phyloP scores from a whole-genome alignment of 2,329 filamentous ascomycete genomes.

The Fusarium setosum region DNA sequence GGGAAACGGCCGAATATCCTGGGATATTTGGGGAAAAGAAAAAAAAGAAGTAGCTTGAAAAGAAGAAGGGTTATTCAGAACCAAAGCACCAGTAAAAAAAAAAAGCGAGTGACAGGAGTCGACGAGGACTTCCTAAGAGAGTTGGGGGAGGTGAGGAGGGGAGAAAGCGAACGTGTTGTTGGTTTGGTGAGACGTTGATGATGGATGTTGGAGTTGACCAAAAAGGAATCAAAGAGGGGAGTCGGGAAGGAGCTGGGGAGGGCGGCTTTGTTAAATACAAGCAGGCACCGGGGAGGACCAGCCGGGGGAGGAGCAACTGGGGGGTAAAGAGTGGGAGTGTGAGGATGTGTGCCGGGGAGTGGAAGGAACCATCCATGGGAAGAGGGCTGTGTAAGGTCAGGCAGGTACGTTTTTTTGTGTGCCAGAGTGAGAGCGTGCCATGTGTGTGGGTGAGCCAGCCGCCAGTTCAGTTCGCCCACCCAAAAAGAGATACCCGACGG shows the following conservation, averaged over 20 bases:
- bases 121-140: conserved; percentile 75
- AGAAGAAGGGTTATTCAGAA: conserved; percentile 29
- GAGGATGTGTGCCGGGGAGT: conserved; percentile 31
- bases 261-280: conserved; percentile 47
- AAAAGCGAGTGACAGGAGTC: conserved; percentile 81
- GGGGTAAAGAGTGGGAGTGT: conserved; percentile 33
- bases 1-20: conserved; percentile 34
- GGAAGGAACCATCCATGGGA: conserved; percentile 28
- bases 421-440: conserved; percentile 21
- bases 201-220: conserved; percentile 42
- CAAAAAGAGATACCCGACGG: conserved; percentile 24
- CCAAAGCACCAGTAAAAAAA: conserved; percentile 65
- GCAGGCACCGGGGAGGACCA: conserved; percentile 35
- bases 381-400: conserved; percentile 37
- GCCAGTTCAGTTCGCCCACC: conserved; percentile 28
- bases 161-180: conserved; percentile 62
- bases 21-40: conserved; percentile 47
- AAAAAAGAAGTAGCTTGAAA: conserved; percentile 46
- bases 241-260: conserved; percentile 42
- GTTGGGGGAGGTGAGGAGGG: conserved; percentile 50
- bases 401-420: conserved; percentile 26
- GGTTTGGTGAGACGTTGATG: conserved; percentile 40
- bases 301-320: conserved; percentile 30
- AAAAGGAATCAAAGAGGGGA: conserved; percentile 42
- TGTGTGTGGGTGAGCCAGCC: conserved; percentile 19